Conservation (phyloP, 2,329 filamentous ascomycete genomes). For the Epichloe aotearoae region DNA sequence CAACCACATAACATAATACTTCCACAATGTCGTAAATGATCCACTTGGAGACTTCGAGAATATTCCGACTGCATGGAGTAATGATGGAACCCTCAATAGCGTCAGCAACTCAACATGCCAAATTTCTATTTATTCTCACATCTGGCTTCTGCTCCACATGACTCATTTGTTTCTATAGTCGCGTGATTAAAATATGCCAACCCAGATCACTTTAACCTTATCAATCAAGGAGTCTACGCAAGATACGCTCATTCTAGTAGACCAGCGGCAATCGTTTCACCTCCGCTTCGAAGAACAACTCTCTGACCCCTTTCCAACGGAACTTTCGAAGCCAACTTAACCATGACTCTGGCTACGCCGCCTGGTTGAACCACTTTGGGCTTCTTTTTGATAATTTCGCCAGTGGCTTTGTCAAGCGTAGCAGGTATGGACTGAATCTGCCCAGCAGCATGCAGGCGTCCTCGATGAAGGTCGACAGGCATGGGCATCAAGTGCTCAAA, state of each 20-base stretch:
- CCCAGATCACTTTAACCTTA: too few species aligned
- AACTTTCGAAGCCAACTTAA: constrained; percentile 60
- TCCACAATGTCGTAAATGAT: neutral
- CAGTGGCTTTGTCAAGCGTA: constrained; percentile 65
- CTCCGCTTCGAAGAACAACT: constrained; percentile 67
- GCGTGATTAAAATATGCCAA: neutral
- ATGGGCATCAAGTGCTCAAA: constrained; percentile 86
- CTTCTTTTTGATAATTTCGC: constrained; percentile 65
- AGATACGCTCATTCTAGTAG: constrained; percentile 51
- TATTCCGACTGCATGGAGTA: constrained; percentile 10
- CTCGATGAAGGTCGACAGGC: constrained; percentile 78
- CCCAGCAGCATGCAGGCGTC: constrained; percentile 66
- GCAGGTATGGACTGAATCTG: constrained; percentile 60
- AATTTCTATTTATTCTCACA: neutral
- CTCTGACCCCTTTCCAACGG: constrained; percentile 70
- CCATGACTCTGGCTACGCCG: constrained; percentile 59
- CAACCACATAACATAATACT: neutral
- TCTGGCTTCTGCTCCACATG: neutral
- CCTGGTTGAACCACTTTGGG: constrained; percentile 74
- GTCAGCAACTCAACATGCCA: too few species aligned
- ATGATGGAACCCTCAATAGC: neutral
- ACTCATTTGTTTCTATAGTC: neutral
- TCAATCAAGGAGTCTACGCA: neutral
- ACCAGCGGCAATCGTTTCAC: constrained; percentile 78
- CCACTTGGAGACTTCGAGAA: constrained; percentile 12